phyloP scores from a whole-genome alignment of 768 basidiomycete genomes.

The Punctularia strigosozonata region DNA sequence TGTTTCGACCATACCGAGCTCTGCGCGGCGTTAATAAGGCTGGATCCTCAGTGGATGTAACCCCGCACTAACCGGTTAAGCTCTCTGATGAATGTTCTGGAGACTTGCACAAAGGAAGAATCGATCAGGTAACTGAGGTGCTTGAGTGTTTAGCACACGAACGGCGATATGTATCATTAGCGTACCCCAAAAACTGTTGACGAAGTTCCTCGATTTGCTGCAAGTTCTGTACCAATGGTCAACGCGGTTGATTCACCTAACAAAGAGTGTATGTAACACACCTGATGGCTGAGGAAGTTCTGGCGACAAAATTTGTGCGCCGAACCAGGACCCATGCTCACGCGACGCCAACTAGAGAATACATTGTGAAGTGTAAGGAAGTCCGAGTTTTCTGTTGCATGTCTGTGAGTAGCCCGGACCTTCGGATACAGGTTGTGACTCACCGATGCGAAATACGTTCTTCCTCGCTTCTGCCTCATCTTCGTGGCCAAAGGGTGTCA shows the following conservation, averaged over 20 bases:
- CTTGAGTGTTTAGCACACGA: slow-evolving; percentile 2
- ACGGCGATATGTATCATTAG: slow-evolving; percentile 1
- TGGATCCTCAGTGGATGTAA: slow-evolving; percentile 1
- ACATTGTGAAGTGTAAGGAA: slow-evolving; percentile 90
- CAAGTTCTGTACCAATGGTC: slow-evolving; percentile 45
- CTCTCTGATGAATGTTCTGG: slow-evolving; percentile 51
- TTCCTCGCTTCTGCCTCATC: slow-evolving; percentile 81
- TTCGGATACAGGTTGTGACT: slow-evolving; percentile 11
- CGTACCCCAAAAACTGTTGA: slow-evolving; percentile 44
- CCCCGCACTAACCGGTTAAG: slow-evolving; percentile 42
- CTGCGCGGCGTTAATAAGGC: slow-evolving; percentile 22
- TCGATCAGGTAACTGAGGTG: slow-evolving; percentile 70
- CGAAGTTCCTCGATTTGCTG: slow-evolving; percentile 95
- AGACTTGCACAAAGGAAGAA: slow-evolving; percentile 69
- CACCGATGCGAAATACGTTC: slow-evolving; percentile 63
- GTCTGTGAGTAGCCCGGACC: background rate
- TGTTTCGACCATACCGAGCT: slow-evolving; percentile 61
- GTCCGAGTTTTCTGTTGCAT: slow-evolving; percentile 71
- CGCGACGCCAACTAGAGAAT: slow-evolving; percentile 78
- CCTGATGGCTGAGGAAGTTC: slow-evolving; percentile 79
- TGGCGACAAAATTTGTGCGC: slow-evolving; percentile 69
- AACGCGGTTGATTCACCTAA: too few species aligned
- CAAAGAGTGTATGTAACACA: slow-evolving; percentile 14
- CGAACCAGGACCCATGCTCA: slow-evolving; percentile 37
- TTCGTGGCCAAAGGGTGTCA: slow-evolving; percentile 82